Base-by-base conservation (phyloP, 2,329 filamentous ascomycete genomes). In the Ceratocystis albifundus region DNA sequence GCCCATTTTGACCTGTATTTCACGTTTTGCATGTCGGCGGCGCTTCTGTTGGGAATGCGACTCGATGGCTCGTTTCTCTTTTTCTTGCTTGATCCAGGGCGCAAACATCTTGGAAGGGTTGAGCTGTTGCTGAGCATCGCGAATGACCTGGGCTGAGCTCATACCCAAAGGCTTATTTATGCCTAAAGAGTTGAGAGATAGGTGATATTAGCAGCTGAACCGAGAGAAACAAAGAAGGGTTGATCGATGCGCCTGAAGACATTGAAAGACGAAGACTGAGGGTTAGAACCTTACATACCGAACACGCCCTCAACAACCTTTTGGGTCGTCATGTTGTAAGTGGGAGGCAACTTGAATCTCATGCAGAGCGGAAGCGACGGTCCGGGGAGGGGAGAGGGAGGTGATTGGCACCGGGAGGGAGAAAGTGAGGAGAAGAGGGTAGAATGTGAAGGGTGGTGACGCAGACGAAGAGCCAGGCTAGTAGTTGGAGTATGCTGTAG, bases 91-190 rank as follows among this genome's bases (percentile, higher is more conserved):
- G 67, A 97, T 80, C 81, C 89, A 87, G 44, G 91, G 89, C 67
- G 82, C 81, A 79, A 99, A 97, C 69, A 89, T 80, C 30, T 78
- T 74, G 1, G 94, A 97, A 10, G 85, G 84, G 71, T 91, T 90
- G 81, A 97, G 96, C 70, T 88, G 84, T 22, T 82, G 78, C 78
- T 97, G 91, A 67, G 95, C 86, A 73, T 93, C 88, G 74, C 93
- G 91, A 70, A 99, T 84, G 46, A 95, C 88, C 75, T 96, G 90
- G 63, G 92, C 92, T 44, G 93, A 97, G 74, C 88, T 90, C 72
- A 93, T 84, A 72, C 87, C 88, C 72, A 86, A 80, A 32, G 94
- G 94, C 77, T 99, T 99, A 78, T 96, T 90, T 76, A 99, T 88
- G 75, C 90, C 93, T 96, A 71, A 12, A 62, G 32, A 48, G 41